These are phyloP conservation scores for Polytrichum formosum DNA, from an alignment of 225 moss, liverwort and hornwort genomes.

Conservation along the genomic window DNA sequence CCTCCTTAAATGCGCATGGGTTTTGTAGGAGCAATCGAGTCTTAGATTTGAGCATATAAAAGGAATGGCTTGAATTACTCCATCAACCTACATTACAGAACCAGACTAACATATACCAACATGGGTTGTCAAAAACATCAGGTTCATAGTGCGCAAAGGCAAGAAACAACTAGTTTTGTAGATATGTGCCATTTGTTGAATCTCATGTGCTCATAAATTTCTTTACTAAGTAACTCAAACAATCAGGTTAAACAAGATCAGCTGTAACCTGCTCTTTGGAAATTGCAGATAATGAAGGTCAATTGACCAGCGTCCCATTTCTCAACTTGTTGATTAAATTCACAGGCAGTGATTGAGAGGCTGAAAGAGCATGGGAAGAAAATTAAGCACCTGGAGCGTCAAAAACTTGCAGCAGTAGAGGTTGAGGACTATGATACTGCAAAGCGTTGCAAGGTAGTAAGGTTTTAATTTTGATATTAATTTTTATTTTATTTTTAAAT, in stretches of 20 bases:
- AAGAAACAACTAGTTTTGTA: too few species aligned
- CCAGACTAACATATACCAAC: too few species aligned
- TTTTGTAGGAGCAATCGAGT: not conserved
- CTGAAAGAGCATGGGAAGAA: slow-evolving; percentile 84
- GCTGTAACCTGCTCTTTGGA: too few species aligned
- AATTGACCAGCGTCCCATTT: not conserved
- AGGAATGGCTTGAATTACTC: not conserved
- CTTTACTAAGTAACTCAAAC: too few species aligned
- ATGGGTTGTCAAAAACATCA: too few species aligned
- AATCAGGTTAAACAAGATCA: too few species aligned
- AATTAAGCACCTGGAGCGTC: slow-evolving; percentile 81
- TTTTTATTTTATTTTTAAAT: too few species aligned
- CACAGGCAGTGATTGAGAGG: slow-evolving; percentile 76
- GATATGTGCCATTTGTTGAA: too few species aligned
- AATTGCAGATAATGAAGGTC: too few species aligned
- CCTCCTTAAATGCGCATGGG: too few species aligned
- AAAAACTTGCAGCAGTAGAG: slow-evolving; percentile 87
- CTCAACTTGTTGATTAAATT: slow-evolving; percentile 7
- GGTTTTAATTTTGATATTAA: not conserved
- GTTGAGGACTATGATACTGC: slow-evolving; percentile 95
- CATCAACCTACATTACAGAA: not conserved
- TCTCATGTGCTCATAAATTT: too few species aligned
- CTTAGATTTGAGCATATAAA: not conserved
- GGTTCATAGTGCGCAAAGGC: too few species aligned
- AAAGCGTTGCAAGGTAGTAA: slow-evolving; percentile 77